Conservation (phyloP, 306 rosid species). For the Quercus gilva region DNA sequence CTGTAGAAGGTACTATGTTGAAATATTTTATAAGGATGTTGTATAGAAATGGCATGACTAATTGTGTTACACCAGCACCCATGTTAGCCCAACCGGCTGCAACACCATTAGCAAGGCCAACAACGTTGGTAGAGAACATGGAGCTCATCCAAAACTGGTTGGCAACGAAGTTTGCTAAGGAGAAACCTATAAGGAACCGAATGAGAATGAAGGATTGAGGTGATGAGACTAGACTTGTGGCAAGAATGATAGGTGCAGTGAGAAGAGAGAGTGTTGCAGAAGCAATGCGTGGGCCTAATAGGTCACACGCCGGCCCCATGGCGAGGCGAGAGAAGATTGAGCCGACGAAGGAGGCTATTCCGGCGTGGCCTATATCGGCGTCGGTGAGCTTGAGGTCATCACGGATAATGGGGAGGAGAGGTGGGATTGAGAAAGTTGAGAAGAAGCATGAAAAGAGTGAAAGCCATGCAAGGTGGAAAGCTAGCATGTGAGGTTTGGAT, state of each 20-base stretch:
- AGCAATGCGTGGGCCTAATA: conserved; percentile 49
- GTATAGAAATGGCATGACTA: conserved; percentile 55
- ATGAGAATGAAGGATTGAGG: conserved; percentile 37
- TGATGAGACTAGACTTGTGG: conserved; percentile 36
- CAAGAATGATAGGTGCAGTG: conserved; percentile 48
- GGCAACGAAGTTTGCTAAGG: conserved; percentile 58
- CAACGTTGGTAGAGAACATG: conserved; percentile 48
- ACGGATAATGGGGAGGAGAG: conserved; percentile 52
- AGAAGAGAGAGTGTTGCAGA: conserved; percentile 56
- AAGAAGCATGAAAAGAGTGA: conserved; percentile 62
- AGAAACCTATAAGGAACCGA: conserved; percentile 53
- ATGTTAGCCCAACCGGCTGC: conserved; percentile 65
- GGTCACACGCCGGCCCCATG: conserved; percentile 61
- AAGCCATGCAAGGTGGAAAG: conserved; percentile 67
- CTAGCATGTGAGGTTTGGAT: conserved; percentile 51
- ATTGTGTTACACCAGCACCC: conserved; percentile 55
- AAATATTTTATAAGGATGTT: conserved; percentile 20
- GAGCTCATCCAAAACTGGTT: conserved; percentile 67
- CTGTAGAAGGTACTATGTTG: conserved; percentile 34
- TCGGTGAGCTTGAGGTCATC: conserved; percentile 49
- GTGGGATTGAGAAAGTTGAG: conserved; percentile 69
- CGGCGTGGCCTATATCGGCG: conserved; percentile 36
- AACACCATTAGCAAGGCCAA: conserved; percentile 59
- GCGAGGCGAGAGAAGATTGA: conserved; percentile 62
- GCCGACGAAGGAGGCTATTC: conserved; percentile 48